Evolutionary conservation across 148 eudicot genomes (phyloP).

Genomic region (Nepenthes gracilis): DNA sequence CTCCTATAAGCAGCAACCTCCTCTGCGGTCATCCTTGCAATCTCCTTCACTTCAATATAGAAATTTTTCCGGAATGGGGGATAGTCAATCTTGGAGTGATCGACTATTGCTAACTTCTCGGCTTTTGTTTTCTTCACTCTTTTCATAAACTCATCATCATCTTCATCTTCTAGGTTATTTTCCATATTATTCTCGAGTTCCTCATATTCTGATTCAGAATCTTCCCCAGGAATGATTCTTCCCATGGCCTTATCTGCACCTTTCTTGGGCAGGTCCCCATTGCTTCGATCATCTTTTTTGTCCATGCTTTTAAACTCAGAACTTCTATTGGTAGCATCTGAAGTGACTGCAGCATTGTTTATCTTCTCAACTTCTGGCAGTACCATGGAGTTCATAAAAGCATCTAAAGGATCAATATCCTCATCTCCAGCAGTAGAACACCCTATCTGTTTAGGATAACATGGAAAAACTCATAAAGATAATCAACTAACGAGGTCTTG

Average conservation of each 20-base stretch:
- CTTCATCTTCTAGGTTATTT: constrained; percentile 54
- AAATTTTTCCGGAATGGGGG: constrained; percentile 55
- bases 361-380: constrained; percentile 75
- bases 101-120: constrained; percentile 63
- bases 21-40: constrained; percentile 50
- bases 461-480: too few species aligned
- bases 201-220: constrained; percentile 54
- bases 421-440: constrained; percentile 32
- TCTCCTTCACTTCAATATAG: constrained; percentile 70
- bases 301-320: constrained; percentile 14
- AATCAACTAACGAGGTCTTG: too few species aligned
- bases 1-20: constrained; percentile 58
- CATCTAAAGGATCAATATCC: constrained; percentile 78
- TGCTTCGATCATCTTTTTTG: constrained; percentile 19
- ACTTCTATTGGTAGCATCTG: constrained; percentile 12
- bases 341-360: constrained; percentile 17
- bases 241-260: constrained; percentile 38
- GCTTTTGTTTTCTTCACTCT: constrained; percentile 80
- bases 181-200: constrained; percentile 33
- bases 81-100: constrained; percentile 80
- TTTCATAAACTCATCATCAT: constrained; percentile 77
- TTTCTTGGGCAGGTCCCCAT: constrained; percentile 24
- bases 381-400: constrained; percentile 65
- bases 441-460: too few species aligned
- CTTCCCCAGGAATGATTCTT: constrained; percentile 66